Percentiles rank a stretch among this genome's conserved stretches.
Conservation (phyloP, 2,329 filamentous ascomycete genomes). For the Arthrobotrys conoides region DNA sequence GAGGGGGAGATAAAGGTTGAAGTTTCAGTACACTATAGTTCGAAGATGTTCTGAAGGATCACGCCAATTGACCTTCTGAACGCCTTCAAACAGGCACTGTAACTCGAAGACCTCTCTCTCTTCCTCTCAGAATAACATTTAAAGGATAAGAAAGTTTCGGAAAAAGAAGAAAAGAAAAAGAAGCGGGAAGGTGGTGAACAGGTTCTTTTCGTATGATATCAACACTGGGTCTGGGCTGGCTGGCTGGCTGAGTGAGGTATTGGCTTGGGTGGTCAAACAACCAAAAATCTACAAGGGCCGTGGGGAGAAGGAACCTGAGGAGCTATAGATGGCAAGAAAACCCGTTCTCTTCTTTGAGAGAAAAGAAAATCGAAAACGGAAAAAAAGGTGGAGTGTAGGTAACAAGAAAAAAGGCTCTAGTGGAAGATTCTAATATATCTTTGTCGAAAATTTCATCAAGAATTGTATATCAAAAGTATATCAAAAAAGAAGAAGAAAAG, state of each 20-base stretch:
- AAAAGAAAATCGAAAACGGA: background rate
- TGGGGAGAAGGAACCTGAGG: conserved; percentile 37
- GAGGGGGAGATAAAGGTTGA: background rate
- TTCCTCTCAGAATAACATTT: conserved; percentile 50
- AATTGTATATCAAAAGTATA: conserved; percentile 15
- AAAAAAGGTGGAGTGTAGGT: conserved; percentile 2
- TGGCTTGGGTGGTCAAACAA: conserved; percentile 52
- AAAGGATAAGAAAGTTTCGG: conserved; percentile 1
- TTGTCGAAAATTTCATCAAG: background rate
- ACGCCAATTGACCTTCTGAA: conserved; percentile 54
- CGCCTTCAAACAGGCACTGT: conserved; percentile 37
- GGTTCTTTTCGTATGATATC: conserved; percentile 47
- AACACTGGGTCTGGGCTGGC: conserved; percentile 20
- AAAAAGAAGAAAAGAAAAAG: conserved; percentile 7
- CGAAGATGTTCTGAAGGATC: conserved; percentile 43
- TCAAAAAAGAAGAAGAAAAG: background rate
- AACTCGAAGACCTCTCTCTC: conserved; percentile 5
- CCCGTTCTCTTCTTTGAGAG: background rate
- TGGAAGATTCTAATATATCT: background rate
- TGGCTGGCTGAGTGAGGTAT: conserved; percentile 33
- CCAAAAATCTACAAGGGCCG: conserved; percentile 47
- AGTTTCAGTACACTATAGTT: conserved; percentile 24
- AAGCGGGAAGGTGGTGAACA: conserved; percentile 34
- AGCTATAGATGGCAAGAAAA: conserved; percentile 27
- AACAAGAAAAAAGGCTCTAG: background rate